Conservation (phyloP, 1,284 basidiomycete genomes). For the Leccinum pallidistipes region DNA sequence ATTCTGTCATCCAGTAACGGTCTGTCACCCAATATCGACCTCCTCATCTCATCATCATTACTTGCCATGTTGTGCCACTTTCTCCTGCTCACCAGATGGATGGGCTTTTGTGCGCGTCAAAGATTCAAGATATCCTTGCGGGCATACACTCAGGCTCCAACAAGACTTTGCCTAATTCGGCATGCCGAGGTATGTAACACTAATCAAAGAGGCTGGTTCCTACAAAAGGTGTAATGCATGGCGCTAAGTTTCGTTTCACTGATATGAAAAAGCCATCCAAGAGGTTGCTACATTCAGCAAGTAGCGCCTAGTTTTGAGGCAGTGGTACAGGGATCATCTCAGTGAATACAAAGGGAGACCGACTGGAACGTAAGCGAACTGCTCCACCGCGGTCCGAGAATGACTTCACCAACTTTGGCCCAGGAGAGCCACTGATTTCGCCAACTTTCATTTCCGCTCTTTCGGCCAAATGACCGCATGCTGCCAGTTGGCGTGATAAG, state of each 20-base stretch:
- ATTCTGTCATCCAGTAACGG: background rate
- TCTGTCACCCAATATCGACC: background rate
- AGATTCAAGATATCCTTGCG: background rate
- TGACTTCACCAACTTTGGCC: background rate
- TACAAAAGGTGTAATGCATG: background rate
- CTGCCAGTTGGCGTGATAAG: background rate
- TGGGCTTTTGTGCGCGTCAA: background rate
- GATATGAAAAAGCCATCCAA: background rate
- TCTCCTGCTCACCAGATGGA: background rate
- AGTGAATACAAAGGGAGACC: background rate
- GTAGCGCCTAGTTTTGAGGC: background rate
- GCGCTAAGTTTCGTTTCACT: background rate
- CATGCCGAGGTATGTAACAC: background rate
- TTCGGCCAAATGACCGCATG: background rate
- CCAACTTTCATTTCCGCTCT: conserved; percentile 7
- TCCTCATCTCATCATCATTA: background rate
- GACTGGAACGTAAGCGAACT: background rate
- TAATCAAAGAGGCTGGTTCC: background rate
- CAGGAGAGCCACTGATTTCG: background rate
- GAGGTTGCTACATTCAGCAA: background rate
- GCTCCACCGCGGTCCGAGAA: background rate
- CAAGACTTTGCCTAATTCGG: background rate
- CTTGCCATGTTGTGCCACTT: background rate
- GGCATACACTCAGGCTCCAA: background rate
- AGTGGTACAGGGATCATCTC: background rate